These are phyloP conservation scores for Diplodia mutila DNA, from an alignment of 2,329 filamentous ascomycete species.

Conservation along the genomic window DNA sequence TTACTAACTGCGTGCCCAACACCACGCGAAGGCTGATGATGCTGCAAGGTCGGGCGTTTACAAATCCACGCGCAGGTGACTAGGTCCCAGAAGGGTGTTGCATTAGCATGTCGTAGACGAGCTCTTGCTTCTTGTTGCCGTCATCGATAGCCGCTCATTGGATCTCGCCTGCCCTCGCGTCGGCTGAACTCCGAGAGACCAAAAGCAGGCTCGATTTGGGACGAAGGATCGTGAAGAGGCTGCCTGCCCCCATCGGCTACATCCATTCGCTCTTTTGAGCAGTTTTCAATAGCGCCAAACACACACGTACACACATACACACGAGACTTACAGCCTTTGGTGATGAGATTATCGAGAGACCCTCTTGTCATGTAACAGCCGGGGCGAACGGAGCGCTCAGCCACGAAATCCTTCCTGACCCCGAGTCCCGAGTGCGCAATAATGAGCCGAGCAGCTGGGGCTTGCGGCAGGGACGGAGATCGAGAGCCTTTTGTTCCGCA, in stretches of 20 bases:
- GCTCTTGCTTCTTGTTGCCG: neutral
- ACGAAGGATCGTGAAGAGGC: neutral
- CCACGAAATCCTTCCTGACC: neutral
- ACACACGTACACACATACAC: too few relatives aligned
- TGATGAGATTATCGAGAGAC: neutral
- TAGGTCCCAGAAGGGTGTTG: neutral
- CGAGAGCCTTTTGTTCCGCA: neutral
- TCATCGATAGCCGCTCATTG: neutral
- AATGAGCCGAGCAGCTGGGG: neutral
- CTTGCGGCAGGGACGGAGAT: neutral
- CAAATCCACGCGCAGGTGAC: neutral
- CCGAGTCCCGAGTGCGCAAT: neutral
- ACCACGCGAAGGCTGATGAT: neutral
- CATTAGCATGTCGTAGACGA: neutral
- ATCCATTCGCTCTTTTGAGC: neutral
- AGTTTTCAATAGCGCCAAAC: neutral
- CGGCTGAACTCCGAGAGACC: neutral
- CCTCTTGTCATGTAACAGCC: neutral
- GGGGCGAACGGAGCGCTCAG: neutral
- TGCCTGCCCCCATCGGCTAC: neutral
- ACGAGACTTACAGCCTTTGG: neutral
- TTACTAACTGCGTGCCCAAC: neutral
- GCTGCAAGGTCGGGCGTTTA: neutral
- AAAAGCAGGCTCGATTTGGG: neutral
- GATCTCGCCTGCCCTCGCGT: neutral